Evolutionary conservation across 2,329 filamentous ascomycete species (phyloP), one percentile per base, ranked within the genome.

Genomic region (Colletotrichum gloeosporioides): DNA sequence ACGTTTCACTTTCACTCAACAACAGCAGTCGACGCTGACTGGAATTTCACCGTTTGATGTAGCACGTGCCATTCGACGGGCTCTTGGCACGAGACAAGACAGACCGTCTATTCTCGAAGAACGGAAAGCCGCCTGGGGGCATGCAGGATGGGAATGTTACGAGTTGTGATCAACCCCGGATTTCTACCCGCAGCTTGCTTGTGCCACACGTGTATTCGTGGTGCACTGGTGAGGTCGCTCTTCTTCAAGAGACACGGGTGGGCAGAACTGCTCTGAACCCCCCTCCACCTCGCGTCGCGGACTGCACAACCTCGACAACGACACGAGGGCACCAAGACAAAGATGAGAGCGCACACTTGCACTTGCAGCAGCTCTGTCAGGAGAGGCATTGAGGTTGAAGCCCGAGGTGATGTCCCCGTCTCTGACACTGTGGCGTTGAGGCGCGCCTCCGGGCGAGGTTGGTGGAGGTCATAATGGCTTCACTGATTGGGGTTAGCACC

Each of bases 401-500:
- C 27, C 32, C 34, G 53, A 39, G 55, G 36, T 73, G 55, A 69
- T 22, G 55, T 70, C 59, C 32, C 61, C 57, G 59, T 66, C 34
- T 49, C 44, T 49, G 65, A 75, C 74, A 75, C 49, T 71, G 65
- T 77, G 75, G 71, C 71, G 75, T 75, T 62, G 71, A 77, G 75
- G 71, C 71, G 73, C 73, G 59, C 71, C 59, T 63, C 67, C 36
- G 65, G 65, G 34, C 59, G 71, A 75, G 65, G 71, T 77, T 75
- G 75, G 67, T 63, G 64, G 67, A 71, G 27, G 65, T 63, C 69
- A 65, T 74, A 55, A 73, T 73, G 73, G 73, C 62, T 69, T 75
- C 73, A 69, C 71, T 61, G 62, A 78, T 79, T 69, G 29, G 71
- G 78, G 49, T 76, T 79, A 79, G 78, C 73, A 62, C 61, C 36